phyloP scores from a whole-genome alignment of 306 rosid species.

The Corylus avellana region DNA sequence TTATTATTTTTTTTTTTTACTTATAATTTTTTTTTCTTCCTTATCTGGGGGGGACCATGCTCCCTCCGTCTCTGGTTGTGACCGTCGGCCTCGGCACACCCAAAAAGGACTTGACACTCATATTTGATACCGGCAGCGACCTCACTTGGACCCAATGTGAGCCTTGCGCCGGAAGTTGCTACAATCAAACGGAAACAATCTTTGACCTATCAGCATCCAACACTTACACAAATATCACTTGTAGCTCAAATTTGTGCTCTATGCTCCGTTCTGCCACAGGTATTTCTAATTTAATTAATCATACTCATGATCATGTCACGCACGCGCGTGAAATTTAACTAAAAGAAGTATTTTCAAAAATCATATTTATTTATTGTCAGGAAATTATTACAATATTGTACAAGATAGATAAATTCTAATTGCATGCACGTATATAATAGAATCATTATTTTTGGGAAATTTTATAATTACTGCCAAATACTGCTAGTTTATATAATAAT shows the following conservation, averaged over 20 bases:
- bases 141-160: slow-evolving; percentile 82
- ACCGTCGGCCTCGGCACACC: slow-evolving; percentile 69
- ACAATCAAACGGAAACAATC: slow-evolving; percentile 49
- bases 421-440: too few species aligned
- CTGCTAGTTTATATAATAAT: not conserved
- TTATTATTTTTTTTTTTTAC: too few species aligned
- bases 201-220: slow-evolving; percentile 47
- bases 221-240: slow-evolving; percentile 47
- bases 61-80: too few species aligned
- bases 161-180: slow-evolving; percentile 59
- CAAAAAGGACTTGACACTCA: slow-evolving; percentile 44
- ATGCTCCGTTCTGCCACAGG: slow-evolving; percentile 59
- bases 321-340: too few species aligned
- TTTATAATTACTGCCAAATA: too few species aligned
- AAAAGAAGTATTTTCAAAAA: slow-evolving; percentile 33
- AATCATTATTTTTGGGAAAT: too few species aligned
- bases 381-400: too few species aligned
- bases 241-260: slow-evolving; percentile 44
- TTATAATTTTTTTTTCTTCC: too few species aligned
- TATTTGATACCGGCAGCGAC: slow-evolving; percentile 71
- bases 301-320: too few species aligned
- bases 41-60: too few species aligned
- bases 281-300: not conserved
- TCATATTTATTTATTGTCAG: slow-evolving; percentile 27
- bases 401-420: too few species aligned